Evolutionary conservation across 2,329 filamentous ascomycete genomes (phyloP), one percentile per base, ranked within the genome.

Genomic region (Fusarium sp.): DNA sequence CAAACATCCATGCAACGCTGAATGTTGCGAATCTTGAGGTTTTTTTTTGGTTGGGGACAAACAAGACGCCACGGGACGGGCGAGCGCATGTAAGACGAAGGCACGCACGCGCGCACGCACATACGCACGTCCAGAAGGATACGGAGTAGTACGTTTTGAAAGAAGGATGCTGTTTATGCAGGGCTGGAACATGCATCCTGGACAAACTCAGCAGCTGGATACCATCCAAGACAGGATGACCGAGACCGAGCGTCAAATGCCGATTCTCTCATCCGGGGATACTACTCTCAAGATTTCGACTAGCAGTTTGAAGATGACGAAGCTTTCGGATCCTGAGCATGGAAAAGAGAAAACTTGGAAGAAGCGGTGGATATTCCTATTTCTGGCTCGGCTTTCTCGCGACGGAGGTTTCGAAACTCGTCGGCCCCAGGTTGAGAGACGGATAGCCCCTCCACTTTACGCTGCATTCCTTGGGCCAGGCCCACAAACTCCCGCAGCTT

Each of bases 351-450:
- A 34, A 39, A 56, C 60, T 60, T 66, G 35, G 52, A 35, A 61
- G 64, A 74, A 64, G 62, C 61, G 69, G 59, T 57, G 56, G 57
- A 66, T 52, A 60, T 70, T 74, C 72, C 32, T 56, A 56, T 56
- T 56, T 11, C 20, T 37, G 52, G 52, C 25, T 60, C 39, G 60
- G 68, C 57, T 62, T 70, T 70, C 61, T 62, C 63, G 64, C 68
- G 64, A 76, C 74, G 74, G 76, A 48, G 70, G 74, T 78, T 78
- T 78, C 76, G 76, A 77, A 78, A 77, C 76, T 67, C 70, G 64
- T 69, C 61, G 67, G 71, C 68, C 70, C 68, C 30, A 57, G 66
- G 61, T 64, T 58, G 67, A 48, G 54, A 66, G 62, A 68, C 62
- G 64, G 52, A 57, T 18, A 23, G 32, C 61, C 18, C 68, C 72